Evolutionary conservation across 371 early-diverging fungal genomes (phyloP), one percentile per base, ranked within the genome.

Genomic region (Haplosporangium sp.): DNA sequence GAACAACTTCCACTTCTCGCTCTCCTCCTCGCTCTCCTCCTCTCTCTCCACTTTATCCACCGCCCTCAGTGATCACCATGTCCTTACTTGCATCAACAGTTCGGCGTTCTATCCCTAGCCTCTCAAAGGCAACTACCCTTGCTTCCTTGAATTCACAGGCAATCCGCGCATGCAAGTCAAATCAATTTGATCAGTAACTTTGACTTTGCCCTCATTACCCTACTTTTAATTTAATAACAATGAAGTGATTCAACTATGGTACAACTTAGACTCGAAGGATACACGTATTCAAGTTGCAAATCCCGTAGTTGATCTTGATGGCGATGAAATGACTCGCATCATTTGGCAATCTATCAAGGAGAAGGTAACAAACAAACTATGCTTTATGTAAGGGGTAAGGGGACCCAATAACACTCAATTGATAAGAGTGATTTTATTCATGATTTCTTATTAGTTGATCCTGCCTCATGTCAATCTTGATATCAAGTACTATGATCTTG

Each of bases 321-420:
- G 98, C 72, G 98, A 98, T 86, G 98, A 98, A 89, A 98, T 97
- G 98, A 97, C 98, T 39, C 90, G 98, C 69, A 96, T 98, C 85
- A 96, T 98, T 79, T 97, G 97, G 97, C 86, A 91, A 72, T 91
- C 89, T 86, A 97, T 97, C 83, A 96, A 96, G 86, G 95, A 96
- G 72, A 92, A 96, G 76, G 87, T 89, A 73, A 45, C 45, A 10
- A 45, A 45, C 15, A 4, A 45, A 8, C 45, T 45, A 15, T 10
- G 45, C 45, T 45, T 10, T 45, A 45, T 45, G 45, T 15, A 45
- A 4, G 45, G 45, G 27, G 27, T 27, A 27, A 27, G 45, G 45
- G 45, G 27, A 27, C 27, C 55, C 55, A 58, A 13, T 58, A 37
- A 20, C 58, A 20, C 6, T 52, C 20, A 6, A 17, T 35, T 42